Evolutionary conservation across 2,329 filamentous ascomycete genomes (phyloP).

Genomic region (Xylariaceae sp.): DNA sequence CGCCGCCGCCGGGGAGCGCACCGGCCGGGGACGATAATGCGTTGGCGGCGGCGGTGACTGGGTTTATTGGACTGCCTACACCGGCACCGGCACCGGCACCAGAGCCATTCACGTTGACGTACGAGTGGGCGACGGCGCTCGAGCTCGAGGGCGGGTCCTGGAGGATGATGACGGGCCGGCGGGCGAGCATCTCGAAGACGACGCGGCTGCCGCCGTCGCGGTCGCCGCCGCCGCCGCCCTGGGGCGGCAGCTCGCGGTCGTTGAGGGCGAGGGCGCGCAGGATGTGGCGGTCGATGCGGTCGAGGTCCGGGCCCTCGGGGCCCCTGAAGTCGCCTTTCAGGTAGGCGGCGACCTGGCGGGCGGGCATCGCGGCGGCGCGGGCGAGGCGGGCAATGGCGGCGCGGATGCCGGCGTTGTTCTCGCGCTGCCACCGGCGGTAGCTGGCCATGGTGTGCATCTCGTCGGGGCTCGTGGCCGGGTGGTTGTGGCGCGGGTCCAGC

Average conservation of each 20-base stretch:
- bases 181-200: conserved; percentile 19
- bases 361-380: conserved; percentile 19
- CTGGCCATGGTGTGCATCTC: conserved; percentile 23
- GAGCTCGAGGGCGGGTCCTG: conserved; percentile 9
- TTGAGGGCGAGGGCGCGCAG: conserved; percentile 21
- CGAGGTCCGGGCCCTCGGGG: conserved; percentile 17
- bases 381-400: conserved; percentile 17
- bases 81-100: no score
- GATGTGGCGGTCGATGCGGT: conserved; percentile 21
- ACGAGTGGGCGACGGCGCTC: conserved; percentile 1
- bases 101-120: background rate
- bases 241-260: conserved; percentile 17
- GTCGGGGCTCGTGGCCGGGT: conserved; percentile 19
- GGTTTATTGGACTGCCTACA: no score
- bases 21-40: no score
- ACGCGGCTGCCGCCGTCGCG: conserved; percentile 9
- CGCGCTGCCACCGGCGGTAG: conserved; percentile 23
- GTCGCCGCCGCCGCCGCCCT: no score
- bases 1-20: no score
- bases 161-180: conserved; percentile 19
- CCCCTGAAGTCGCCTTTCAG: conserved; percentile 17
- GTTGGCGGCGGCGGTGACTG: no score
- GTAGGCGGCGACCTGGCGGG: conserved; percentile 18
- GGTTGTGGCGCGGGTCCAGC: conserved; percentile 19
- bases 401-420: conserved; percentile 22